These are phyloP conservation scores for Leishmania tarentolae DNA, from an alignment of 208 protist species.

Conservation along the genomic window DNA sequence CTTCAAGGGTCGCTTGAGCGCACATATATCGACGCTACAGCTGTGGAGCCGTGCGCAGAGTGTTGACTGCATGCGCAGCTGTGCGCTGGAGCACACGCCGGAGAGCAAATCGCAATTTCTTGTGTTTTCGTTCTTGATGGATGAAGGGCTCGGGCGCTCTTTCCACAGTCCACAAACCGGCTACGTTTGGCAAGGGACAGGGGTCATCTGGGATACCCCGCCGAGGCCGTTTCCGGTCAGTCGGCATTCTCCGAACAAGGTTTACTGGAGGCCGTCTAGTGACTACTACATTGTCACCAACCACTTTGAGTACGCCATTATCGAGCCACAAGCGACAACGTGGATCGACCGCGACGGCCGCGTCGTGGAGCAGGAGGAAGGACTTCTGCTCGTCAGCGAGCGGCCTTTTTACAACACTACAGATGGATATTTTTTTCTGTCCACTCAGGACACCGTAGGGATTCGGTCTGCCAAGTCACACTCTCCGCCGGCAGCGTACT, in stretches of 20 bases:
- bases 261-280: slow-evolving; percentile 46
- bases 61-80: slow-evolving; percentile 49
- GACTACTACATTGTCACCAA: slow-evolving; percentile 75
- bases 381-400: slow-evolving; percentile 28
- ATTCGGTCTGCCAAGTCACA: slow-evolving; percentile 28
- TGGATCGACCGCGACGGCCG: slow-evolving; percentile 68
- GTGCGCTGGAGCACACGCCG: slow-evolving; percentile 29
- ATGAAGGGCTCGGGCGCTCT: slow-evolving; percentile 70
- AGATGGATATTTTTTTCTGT: slow-evolving; percentile 51
- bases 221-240: slow-evolving; percentile 35
- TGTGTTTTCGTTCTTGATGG: slow-evolving; percentile 63
- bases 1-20: slow-evolving; percentile 31
- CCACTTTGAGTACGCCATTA: slow-evolving; percentile 67
- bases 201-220: slow-evolving; percentile 46
- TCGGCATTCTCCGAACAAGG: slow-evolving; percentile 15
- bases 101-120: slow-evolving; percentile 41
- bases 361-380: slow-evolving; percentile 68
- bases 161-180: slow-evolving; percentile 45
- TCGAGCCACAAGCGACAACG: slow-evolving; percentile 72
- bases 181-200: slow-evolving; percentile 51
- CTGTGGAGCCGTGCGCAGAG: slow-evolving; percentile 51
- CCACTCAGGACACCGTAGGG: slow-evolving; percentile 40
- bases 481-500: slow-evolving; percentile 28
- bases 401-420: slow-evolving; percentile 44
- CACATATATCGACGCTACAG: slow-evolving; percentile 46